Conservation (phyloP, 306 rosid species). For the Vicia sativa region DNA sequence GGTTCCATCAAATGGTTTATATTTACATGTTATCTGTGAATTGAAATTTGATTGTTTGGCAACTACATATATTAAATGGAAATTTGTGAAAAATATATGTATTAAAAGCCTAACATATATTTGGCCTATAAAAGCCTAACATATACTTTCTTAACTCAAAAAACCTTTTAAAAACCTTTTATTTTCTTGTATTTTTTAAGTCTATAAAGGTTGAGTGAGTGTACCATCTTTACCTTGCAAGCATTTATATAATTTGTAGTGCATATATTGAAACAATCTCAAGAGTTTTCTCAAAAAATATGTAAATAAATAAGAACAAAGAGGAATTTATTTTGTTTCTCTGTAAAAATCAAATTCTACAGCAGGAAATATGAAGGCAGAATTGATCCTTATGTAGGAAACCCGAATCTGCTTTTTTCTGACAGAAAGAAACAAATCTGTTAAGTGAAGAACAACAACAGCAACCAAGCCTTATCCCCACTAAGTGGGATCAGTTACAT, state of each 20-base stretch:
- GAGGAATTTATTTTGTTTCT: neutral
- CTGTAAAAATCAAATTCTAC: neutral
- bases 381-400: neutral
- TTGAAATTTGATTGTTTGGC: constrained; percentile 9
- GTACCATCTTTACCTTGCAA: constrained; percentile 14
- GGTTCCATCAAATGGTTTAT: constrained; percentile 18
- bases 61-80: neutral
- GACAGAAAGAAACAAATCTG: neutral
- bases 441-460: too few relatives aligned
- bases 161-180: too few relatives aligned
- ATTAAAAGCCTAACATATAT: too few relatives aligned
- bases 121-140: too few relatives aligned
- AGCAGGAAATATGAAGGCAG: neutral
- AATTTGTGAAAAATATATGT: too few relatives aligned
- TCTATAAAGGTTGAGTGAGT: too few relatives aligned
- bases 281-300: neutral
- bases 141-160: too few relatives aligned
- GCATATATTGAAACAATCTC: neutral
- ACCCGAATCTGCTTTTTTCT: neutral
- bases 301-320: neutral
- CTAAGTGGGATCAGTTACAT: too few relatives aligned
- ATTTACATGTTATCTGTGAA: neutral
- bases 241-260: neutral
- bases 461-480: neutral
- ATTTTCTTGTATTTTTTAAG: too few relatives aligned